These are phyloP conservation scores for Margaritispora aquatica DNA, from an alignment of 495 filamentous ascomycete genomes.

Conservation along the genomic window DNA sequence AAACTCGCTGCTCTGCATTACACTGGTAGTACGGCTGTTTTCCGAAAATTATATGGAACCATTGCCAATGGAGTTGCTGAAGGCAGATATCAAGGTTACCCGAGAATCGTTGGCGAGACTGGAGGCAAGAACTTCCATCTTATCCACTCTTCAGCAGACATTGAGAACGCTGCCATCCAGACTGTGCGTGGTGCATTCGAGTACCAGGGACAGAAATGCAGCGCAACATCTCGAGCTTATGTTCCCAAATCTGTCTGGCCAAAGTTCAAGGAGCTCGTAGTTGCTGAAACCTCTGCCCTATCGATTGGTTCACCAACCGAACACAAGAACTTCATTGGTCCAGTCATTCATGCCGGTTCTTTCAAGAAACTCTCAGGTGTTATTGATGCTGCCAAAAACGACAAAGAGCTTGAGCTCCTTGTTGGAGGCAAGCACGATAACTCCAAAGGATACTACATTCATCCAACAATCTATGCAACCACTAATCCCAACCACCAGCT, in stretches of 20 bases:
- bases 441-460: conserved; percentile 61
- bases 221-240: conserved; percentile 71
- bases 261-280: conserved; percentile 54
- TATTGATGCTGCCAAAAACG: conserved; percentile 63
- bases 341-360: conserved; percentile 66
- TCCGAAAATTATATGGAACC: conserved; percentile 65
- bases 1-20: conserved; percentile 76
- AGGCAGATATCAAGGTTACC: conserved; percentile 66
- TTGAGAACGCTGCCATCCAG: conserved; percentile 69
- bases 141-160: conserved; percentile 65
- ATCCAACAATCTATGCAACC: conserved; percentile 66
- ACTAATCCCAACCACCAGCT: conserved; percentile 56
- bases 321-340: conserved; percentile 66
- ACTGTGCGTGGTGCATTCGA: conserved; percentile 85
- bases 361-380: conserved; percentile 64
- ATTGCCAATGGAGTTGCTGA: conserved; percentile 65
- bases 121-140: conserved; percentile 93
- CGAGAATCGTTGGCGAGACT: conserved; percentile 79
- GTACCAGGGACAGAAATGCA: conserved; percentile 88
- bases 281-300: conserved; percentile 58
- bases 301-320: conserved; percentile 63
- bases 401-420: conserved; percentile 55
- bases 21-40: conserved; percentile 75
- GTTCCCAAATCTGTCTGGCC: conserved; percentile 65
- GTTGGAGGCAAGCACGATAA: conserved; percentile 65